These are phyloP conservation scores for Echinochloa phyllopogon DNA, from an alignment of 176 grass and related monocot genomes.

Conservation along the genomic window DNA sequence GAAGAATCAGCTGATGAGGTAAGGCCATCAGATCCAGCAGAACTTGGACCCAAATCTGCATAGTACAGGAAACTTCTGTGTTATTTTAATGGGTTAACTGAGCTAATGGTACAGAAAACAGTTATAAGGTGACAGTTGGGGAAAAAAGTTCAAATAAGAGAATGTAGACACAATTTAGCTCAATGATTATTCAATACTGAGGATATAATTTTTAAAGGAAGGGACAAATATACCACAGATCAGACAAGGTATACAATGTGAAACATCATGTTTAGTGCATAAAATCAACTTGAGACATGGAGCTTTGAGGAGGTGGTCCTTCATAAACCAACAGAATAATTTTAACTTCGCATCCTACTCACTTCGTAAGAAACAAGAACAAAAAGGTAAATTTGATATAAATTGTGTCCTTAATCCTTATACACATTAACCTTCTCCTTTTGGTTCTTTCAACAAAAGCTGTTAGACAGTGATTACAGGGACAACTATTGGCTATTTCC, in stretches of 20 bases:
- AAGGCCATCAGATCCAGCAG: conserved; percentile 48
- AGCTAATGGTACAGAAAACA: neutral
- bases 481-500: too few relatives aligned
- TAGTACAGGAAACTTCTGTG: conserved; percentile 15
- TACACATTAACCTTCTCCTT: too few relatives aligned
- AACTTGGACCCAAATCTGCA: conserved; percentile 43
- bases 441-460: too few relatives aligned
- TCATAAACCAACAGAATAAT: too few relatives aligned
- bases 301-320: too few relatives aligned
- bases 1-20: conserved; percentile 39
- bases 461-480: too few relatives aligned
- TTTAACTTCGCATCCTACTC: too few relatives aligned
- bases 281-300: too few relatives aligned
- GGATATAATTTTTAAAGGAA: neutral
- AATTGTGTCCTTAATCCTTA: too few relatives aligned
- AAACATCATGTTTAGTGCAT: conserved; percentile 18
- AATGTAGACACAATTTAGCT: conserved; percentile 13
- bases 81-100: conserved; percentile 10
- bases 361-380: too few relatives aligned
- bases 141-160: neutral
- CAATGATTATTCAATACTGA: neutral
- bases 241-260: conserved; percentile 26
- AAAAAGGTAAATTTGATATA: too few relatives aligned
- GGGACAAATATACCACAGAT: neutral
- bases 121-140: neutral